phyloP scores from a whole-genome alignment of 768 basidiomycete genomes.

The Russula olivacea region DNA sequence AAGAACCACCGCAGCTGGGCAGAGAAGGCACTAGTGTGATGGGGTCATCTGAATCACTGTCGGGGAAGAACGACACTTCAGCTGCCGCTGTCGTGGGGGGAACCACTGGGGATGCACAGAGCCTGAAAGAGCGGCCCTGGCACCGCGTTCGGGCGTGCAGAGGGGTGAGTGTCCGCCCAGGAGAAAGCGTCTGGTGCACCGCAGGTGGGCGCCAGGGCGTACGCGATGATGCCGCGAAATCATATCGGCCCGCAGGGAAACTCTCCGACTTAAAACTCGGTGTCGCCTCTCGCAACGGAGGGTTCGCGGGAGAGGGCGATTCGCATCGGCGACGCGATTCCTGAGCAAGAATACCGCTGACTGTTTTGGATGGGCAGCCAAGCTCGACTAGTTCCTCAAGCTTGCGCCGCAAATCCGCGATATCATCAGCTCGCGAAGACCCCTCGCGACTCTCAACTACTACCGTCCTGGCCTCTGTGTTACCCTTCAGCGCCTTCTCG shows the following conservation, averaged over 20 bases:
- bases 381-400: slow-evolving; percentile 56
- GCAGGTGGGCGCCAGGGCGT: slow-evolving; percentile 39
- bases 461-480: slow-evolving; percentile 7
- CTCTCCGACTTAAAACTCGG: slow-evolving; percentile 32
- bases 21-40: slow-evolving; percentile 16
- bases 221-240: slow-evolving; percentile 48
- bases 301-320: slow-evolving; percentile 21
- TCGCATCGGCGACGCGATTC: slow-evolving; percentile 20
- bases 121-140: slow-evolving; percentile 34
- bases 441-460: not conserved
- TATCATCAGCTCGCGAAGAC: slow-evolving; percentile 33
- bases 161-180: slow-evolving; percentile 47
- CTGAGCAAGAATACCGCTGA: slow-evolving; percentile 29
- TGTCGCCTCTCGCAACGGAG: slow-evolving; percentile 13
- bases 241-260: slow-evolving; percentile 52
- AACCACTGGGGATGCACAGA: not conserved
- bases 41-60: slow-evolving; percentile 17
- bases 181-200: slow-evolving; percentile 25
- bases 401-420: slow-evolving; percentile 57
- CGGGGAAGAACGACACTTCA: slow-evolving; percentile 2
- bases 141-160: slow-evolving; percentile 31
- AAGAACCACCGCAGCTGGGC: not conserved
- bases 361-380: slow-evolving; percentile 31
- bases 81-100: not conserved
- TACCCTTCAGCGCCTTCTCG: slow-evolving; percentile 31